These are phyloP conservation scores for Fagopyrum esculentum DNA, from an alignment of 148 eudicot genomes.

Conservation along the genomic window DNA sequence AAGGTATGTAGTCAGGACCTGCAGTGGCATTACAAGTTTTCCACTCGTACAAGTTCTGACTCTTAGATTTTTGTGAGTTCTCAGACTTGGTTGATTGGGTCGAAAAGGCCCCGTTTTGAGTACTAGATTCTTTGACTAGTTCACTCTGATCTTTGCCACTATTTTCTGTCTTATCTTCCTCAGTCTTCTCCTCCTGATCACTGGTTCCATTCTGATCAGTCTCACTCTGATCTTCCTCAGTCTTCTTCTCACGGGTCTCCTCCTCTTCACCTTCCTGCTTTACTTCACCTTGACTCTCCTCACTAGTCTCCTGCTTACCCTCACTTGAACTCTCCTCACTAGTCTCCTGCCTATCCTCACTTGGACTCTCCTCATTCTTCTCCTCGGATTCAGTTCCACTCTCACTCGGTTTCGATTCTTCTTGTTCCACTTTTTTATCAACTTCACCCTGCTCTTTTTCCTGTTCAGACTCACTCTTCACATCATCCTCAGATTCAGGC, in stretches of 20 bases:
- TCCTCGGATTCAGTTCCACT: constrained; percentile 13
- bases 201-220: not conserved
- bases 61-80: constrained; percentile 20
- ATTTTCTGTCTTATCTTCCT: constrained; percentile 19
- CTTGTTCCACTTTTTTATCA: constrained; percentile 1
- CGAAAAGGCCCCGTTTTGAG: constrained; percentile 32
- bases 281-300: constrained; percentile 16
- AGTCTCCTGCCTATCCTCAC: constrained; percentile 12
- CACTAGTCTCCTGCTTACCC: not conserved
- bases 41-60: constrained; percentile 28
- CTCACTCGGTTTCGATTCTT: constrained; percentile 14
- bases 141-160: constrained; percentile 27
- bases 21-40: constrained; percentile 60
- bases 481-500: constrained; percentile 21
- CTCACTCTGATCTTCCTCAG: not conserved
- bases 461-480: constrained; percentile 13
- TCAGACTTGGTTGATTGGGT: constrained; percentile 38
- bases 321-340: constrained; percentile 16
- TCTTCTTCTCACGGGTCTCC: constrained; percentile 12
- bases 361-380: constrained; percentile 17
- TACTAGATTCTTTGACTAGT: constrained; percentile 30
- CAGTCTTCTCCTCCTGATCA: constrained; percentile 14
- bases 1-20: constrained; percentile 74
- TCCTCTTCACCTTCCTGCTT: constrained; percentile 17
- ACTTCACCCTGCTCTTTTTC: constrained; percentile 16